Evolutionary conservation across 176 grass and related monocot genomes (phyloP), one percentile per base, ranked within the genome.

Genomic region (Eleusine indica): DNA sequence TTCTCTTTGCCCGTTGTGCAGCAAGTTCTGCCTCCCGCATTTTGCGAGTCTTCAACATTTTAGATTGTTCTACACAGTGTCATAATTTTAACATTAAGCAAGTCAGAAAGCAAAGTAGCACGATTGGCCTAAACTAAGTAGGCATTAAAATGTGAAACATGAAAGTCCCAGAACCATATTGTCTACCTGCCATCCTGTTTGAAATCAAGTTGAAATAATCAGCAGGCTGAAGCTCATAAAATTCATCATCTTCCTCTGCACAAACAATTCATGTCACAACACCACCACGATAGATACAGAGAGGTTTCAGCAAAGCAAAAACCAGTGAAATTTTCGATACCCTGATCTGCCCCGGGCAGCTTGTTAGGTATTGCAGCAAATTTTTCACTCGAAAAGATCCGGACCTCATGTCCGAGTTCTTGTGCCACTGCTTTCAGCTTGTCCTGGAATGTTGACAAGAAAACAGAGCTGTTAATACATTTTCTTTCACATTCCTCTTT

Each of bases 21-120:
- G 89, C 96, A 91, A 89, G 82, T 81, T 98, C 96, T 75, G 91
- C 93, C 76, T 98, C 96, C 66, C 91, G 73, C 44, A 98, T 89
- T 91, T 92, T 98, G 69, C 83, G 91, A 86, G 93, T 98, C 84
- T 98, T 95, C 21, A 98, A 53, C 53, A 95, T 57, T 78, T 98
- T 90, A 19, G 89, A 79, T 80, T 94, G 64, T 66, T 88, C 96
- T 98, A 80, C 39, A 74, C 30, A 75, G 73, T 72, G 8, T 58
- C 60, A 69, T 21, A 46, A 71, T 81, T 79, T 86, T 51, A 78
- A 83, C 35, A 80, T 25, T 60, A 74, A 70, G 48, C 16, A 66
- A 74, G 78, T 53, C 25, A 73, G 44, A 70, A 54, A 30, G 7
- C 13, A 74, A 66, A 58, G 16, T 22, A 7, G 9, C 63, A 62